Percentiles rank a stretch among this genome's conserved stretches.
These are phyloP conservation scores for Diophrys sp. DNA, from an alignment of 73 alveolate species.

Conservation along the genomic window DNA sequence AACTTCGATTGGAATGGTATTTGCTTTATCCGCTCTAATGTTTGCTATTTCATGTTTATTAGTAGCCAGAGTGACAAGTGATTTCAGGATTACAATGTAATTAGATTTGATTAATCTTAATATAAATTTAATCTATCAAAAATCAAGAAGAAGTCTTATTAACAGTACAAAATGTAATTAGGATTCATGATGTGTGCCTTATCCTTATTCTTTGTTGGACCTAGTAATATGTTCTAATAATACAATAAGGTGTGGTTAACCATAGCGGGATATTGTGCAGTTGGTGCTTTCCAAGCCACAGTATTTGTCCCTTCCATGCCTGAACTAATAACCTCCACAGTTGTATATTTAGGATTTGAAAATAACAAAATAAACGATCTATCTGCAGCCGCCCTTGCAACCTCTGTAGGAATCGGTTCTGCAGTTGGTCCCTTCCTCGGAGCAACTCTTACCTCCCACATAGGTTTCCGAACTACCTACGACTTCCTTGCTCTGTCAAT, in stretches of 20 bases:
- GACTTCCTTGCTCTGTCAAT: background rate
- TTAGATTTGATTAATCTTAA: no score
- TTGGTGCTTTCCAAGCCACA: background rate
- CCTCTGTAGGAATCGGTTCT: background rate
- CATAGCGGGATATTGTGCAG: no score
- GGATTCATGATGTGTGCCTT: background rate
- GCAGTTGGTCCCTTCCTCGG: background rate
- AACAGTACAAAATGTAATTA: no score
- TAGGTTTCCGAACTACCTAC: background rate
- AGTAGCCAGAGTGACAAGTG: no score
- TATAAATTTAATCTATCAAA: no score
- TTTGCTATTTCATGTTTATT: no score
- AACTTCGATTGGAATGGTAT: background rate
- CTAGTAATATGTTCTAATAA: background rate
- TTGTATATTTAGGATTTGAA: background rate
- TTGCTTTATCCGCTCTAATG: background rate
- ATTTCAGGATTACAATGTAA: no score
- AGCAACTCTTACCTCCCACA: background rate
- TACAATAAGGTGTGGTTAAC: no score
- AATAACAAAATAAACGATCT: background rate
- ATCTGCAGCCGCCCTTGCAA: background rate
- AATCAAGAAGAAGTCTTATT: no score
- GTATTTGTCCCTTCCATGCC: background rate
- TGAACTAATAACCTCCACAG: background rate
- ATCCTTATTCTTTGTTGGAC: background rate